These are phyloP conservation scores for Apiospora aurea DNA, from an alignment of 2,329 filamentous ascomycete genomes.

Conservation along the genomic window DNA sequence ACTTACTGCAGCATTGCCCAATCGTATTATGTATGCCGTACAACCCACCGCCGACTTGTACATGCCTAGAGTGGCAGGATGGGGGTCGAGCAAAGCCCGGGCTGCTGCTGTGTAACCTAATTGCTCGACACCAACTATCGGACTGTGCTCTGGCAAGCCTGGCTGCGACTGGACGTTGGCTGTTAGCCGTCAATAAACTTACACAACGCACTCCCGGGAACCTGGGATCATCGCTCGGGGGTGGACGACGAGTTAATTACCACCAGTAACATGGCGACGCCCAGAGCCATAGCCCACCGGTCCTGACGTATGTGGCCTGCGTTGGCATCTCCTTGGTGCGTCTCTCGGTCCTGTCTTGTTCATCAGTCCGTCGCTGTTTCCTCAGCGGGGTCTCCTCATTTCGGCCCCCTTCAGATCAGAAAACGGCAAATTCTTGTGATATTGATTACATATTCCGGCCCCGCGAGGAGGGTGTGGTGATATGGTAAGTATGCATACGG, in stretches of 20 bases:
- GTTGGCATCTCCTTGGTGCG: not conserved
- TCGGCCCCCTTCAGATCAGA: not conserved
- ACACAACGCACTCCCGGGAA: constrained; percentile 12
- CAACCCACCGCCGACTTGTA: constrained; percentile 7
- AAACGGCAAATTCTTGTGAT: not conserved
- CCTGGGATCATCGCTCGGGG: constrained; percentile 13
- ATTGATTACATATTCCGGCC: constrained; percentile 1
- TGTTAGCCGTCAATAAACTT: not conserved
- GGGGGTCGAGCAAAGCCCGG: not conserved
- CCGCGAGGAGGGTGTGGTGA: constrained; percentile 1
- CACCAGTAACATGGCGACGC: constrained; percentile 1
- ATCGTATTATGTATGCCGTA: constrained; percentile 1
- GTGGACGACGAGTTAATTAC: constrained; percentile 7
- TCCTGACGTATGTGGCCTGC: not conserved
- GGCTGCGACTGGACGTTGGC: constrained; percentile 6
- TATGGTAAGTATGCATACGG: constrained; percentile 15
- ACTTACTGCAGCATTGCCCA: constrained; percentile 2
- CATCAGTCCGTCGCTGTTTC: not conserved
- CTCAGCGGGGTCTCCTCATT: not conserved
- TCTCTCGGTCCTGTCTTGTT: not conserved
- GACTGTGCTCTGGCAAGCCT: not conserved
- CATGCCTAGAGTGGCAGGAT: not conserved
- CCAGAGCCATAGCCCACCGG: not conserved
- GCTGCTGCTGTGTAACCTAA: constrained; percentile 15
- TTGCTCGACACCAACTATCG: constrained; percentile 1